These are phyloP conservation scores for Shiraia bambusicola DNA, from an alignment of 2,329 filamentous ascomycete species.

Conservation along the genomic window DNA sequence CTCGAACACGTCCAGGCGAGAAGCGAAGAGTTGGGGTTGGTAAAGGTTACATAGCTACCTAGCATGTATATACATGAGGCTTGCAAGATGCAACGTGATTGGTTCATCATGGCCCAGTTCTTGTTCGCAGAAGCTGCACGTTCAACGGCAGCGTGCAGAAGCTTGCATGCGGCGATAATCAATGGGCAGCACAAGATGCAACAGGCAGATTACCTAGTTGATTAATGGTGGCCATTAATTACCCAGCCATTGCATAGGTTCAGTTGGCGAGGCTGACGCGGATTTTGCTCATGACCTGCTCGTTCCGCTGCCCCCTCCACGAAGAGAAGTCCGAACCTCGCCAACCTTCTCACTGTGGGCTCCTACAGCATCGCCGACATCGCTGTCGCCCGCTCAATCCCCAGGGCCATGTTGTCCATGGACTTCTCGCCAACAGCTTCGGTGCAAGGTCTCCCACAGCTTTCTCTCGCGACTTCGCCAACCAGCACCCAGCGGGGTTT, in stretches of 20 bases:
- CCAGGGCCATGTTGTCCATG: conserved; percentile 24
- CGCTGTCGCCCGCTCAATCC: conserved; percentile 18
- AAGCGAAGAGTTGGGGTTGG: neutral
- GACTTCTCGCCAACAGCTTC: conserved; percentile 35
- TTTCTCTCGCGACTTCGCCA: conserved; percentile 21
- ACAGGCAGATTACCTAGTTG: neutral
- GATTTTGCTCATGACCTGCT: neutral
- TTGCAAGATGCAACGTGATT: conserved; percentile 3
- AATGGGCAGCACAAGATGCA: conserved; percentile 6
- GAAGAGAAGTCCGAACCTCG: neutral
- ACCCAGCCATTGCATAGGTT: neutral
- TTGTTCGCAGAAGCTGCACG: neutral
- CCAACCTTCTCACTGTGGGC: conserved; percentile 1
- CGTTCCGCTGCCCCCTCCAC: neutral
- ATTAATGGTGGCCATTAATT: neutral
- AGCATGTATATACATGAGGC: too few species aligned
- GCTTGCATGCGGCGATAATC: conserved; percentile 1
- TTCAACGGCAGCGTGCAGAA: conserved; percentile 5
- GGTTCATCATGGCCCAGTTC: conserved; percentile 1
- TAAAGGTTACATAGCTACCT: too few species aligned
- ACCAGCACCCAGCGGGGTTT: conserved; percentile 36
- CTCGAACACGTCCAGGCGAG: too few species aligned
- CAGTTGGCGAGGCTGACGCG: conserved; percentile 1
- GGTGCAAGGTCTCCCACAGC: conserved; percentile 23
- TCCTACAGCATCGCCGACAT: conserved; percentile 1